These are phyloP conservation scores for Claviceps fusiformis DNA, from an alignment of 2,329 filamentous ascomycete genomes.

Conservation along the genomic window DNA sequence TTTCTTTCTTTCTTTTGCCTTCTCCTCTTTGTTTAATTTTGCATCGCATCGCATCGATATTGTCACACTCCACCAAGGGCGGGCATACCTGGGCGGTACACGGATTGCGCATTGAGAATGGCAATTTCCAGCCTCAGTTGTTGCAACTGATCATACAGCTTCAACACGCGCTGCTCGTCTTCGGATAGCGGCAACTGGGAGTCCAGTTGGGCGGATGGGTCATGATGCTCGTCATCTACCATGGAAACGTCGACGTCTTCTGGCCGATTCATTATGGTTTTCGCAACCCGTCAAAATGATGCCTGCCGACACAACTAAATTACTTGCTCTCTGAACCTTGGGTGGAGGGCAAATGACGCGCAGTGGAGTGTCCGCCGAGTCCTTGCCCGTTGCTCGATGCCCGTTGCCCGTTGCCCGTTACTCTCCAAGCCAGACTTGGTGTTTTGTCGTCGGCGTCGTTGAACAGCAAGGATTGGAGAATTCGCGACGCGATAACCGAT, in stretches of 20 bases:
- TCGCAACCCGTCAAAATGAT: neutral
- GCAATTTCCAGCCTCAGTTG: conserved; percentile 61
- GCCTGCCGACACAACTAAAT: neutral
- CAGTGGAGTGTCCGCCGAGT: too few species aligned
- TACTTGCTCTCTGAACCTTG: neutral
- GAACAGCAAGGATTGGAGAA: neutral
- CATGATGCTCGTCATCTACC: conserved; percentile 7
- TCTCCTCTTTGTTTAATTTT: neutral
- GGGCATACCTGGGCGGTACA: conserved; percentile 20
- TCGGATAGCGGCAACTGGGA: conserved; percentile 43
- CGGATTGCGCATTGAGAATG: conserved; percentile 41
- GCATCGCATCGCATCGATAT: neutral
- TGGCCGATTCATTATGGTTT: neutral
- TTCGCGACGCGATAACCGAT: neutral
- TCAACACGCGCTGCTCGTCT: conserved; percentile 51
- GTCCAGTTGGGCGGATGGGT: conserved; percentile 18
- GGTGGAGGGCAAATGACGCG: too few species aligned
- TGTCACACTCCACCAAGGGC: neutral
- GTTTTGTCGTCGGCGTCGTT: neutral
- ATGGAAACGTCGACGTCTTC: conserved; percentile 18
- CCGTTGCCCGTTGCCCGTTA: too few species aligned
- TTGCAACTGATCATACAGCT: conserved; percentile 57
- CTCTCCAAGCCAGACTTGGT: neutral
- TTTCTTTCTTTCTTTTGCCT: neutral
- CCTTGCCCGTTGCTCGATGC: too few species aligned